Base-by-base conservation (phyloP, 148 eudicot species). In the Rheum nobile region DNA sequence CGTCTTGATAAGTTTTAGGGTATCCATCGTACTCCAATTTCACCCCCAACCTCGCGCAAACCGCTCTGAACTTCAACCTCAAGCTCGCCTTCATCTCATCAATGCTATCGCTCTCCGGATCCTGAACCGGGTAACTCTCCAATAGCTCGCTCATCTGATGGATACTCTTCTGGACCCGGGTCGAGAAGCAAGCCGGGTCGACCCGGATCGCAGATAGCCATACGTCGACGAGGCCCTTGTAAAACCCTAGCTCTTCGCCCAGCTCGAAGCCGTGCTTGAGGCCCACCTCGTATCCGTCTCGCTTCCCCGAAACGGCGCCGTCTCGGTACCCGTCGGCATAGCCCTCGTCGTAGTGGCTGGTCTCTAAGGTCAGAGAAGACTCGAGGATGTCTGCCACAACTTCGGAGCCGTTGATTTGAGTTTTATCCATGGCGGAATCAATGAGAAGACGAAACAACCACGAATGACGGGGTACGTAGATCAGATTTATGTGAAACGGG, bases 211-310 rank as follows among this genome's bases (percentile, higher is more conserved):
- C 87, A 3, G 92, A 79, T 59, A 67, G 78, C 92, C 97, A 93
- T 1, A 93, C 83, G 32, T 86, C 88, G 9, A 89, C 75, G 29
- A 89, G 79, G 54, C 95, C 92, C 46, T 86, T 80, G 78, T 93
- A 93, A 44, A 91, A 89, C 34, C 98, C 97, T 37, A 94, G 74
- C 73, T 94, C 97, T 72, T 89, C 83, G 39, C 98, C 97, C 10
- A 74, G 69, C 63, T 85, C 79, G 63, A 91, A 90, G 50, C 96
- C 98, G 28, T 81, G 85, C 75, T 85, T 87, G 28, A 90, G 82
- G 21, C 98, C 98, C 71, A 91, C 96, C 70, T 89, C 77, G n/a
- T 77, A 82, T 4, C 90, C 97, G 21, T 90, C 93, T 46, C 84
- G 81, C 76, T 77, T 85, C 4, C 93, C 96, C 8, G 82, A 63